These are phyloP conservation scores for Vararia minispora DNA, from an alignment of 768 basidiomycete species.

Conservation along the genomic window DNA sequence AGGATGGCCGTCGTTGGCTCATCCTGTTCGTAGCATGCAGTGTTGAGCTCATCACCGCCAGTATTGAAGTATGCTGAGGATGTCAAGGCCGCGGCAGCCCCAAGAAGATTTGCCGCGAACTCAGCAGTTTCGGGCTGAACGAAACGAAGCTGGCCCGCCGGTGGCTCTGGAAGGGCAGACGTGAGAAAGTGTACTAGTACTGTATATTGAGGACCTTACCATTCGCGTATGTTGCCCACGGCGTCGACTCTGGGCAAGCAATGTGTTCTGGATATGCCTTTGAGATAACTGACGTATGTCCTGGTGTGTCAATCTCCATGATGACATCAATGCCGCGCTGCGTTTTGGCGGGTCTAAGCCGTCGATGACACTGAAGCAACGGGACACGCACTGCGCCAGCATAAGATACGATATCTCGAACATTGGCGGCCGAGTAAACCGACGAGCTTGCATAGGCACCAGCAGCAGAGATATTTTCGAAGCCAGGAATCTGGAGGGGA, in stretches of 20 bases:
- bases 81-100: conserved; percentile 18
- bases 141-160: conserved; percentile 37
- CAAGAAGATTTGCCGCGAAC: conserved; percentile 25
- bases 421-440: conserved; percentile 20
- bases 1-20: conserved; percentile 21
- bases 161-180: no score
- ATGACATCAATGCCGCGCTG: conserved; percentile 29
- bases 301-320: conserved; percentile 37
- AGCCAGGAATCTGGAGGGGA: conserved; percentile 23
- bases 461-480: conserved; percentile 20
- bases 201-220: conserved; percentile 14
- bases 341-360: no score
- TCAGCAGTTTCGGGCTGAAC: conserved; percentile 20
- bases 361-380: neutral
- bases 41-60: conserved; percentile 38
- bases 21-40: conserved; percentile 28
- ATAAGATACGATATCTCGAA: conserved; percentile 22
- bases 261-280: conserved; percentile 33
- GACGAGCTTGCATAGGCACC: conserved; percentile 23
- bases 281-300: conserved; percentile 34
- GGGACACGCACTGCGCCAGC: conserved; percentile 22
- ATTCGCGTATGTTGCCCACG: conserved; percentile 26
- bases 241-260: conserved; percentile 26
- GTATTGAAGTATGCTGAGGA: conserved; percentile 28
- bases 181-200: no score